Base-by-base conservation (phyloP, 257 asterid species). In the Solanum chmielewskii region DNA sequence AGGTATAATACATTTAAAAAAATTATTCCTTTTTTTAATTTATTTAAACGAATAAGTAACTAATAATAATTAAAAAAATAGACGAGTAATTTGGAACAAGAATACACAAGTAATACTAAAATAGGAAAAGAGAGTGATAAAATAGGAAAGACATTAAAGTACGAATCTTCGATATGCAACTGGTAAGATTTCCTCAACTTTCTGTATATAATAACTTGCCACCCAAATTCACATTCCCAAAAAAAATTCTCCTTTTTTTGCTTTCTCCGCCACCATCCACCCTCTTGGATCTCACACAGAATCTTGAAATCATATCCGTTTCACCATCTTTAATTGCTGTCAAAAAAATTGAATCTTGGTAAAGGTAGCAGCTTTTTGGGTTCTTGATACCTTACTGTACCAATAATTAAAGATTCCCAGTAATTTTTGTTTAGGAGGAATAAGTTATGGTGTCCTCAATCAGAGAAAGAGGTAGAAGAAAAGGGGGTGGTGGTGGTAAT, bases 391-490 rank as follows among this genome's bases (percentile, higher is more conserved):
- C 42, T 78, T 45, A 78, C 42, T 78, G 66, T 27, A 27, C 10
- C 20, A 44, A 80, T 27, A 80, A 45, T 15, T n/a, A 27, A 14
- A 74, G 49, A 74, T 74, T 78, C 66, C 3, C 5, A 20, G 66
- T 20, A 56, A 2, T 2, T 49, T 1, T 52, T 20, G 1, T 56
- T 56, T 3, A 56, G 27, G 12, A 7, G 13, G 37, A 78, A 14
- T 47, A 6, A 81, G 25, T 81, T 31, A 86, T 86, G 88, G 60
- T 47, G 7, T 73, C 88, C 27, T 71, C 88, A 39, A 45, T 71
- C 33, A 87, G 87, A 11, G 86, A 86, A 84, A 86, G 86, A 83
- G 87, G 74, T 85, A 84, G 83, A 68, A 87, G 86, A 52, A 86
- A 85, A 75, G 52, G 56, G 23, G 66, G 8, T 20, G 83, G 74